Percentiles rank a stretch among this genome's conserved stretches.
phyloP scores from a whole-genome alignment of 257 asterid genomes.

The Solanum corneliomulleri region DNA sequence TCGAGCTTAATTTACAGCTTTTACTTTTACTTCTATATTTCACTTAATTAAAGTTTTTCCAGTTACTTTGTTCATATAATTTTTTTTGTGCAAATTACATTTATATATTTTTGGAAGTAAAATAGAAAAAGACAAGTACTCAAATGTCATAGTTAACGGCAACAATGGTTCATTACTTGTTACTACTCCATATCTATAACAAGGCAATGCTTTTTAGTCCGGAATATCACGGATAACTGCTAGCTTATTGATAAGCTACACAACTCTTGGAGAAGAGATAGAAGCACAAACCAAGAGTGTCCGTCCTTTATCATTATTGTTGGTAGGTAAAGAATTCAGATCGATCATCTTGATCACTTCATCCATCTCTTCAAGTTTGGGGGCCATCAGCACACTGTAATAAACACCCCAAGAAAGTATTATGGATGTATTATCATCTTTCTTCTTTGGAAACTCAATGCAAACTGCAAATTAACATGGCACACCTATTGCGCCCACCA shows the following conservation, averaged over 20 bases:
- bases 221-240: slow-evolving; percentile 42
- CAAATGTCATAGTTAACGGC: neutral
- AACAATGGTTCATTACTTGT: neutral
- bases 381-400: slow-evolving; percentile 63
- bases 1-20: neutral
- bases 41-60: neutral
- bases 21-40: neutral
- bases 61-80: neutral
- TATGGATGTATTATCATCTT: neutral
- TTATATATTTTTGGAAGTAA: neutral
- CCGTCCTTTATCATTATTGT: slow-evolving; percentile 32
- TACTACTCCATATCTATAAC: neutral
- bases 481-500: slow-evolving; percentile 81
- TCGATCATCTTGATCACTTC: slow-evolving; percentile 58
- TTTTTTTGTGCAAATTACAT: neutral
- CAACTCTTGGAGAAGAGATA: slow-evolving; percentile 16
- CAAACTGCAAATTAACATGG: neutral
- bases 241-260: slow-evolving; percentile 5
- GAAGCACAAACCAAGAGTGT: slow-evolving; percentile 98
- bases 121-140: neutral
- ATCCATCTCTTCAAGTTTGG: slow-evolving; percentile 89
- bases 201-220: neutral
- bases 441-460: neutral
- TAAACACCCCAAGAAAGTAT: neutral
- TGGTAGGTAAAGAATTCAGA: slow-evolving; percentile 26